These are phyloP conservation scores for Leptographium radiaticola DNA, from an alignment of 2,329 filamentous ascomycete species.

Conservation along the genomic window DNA sequence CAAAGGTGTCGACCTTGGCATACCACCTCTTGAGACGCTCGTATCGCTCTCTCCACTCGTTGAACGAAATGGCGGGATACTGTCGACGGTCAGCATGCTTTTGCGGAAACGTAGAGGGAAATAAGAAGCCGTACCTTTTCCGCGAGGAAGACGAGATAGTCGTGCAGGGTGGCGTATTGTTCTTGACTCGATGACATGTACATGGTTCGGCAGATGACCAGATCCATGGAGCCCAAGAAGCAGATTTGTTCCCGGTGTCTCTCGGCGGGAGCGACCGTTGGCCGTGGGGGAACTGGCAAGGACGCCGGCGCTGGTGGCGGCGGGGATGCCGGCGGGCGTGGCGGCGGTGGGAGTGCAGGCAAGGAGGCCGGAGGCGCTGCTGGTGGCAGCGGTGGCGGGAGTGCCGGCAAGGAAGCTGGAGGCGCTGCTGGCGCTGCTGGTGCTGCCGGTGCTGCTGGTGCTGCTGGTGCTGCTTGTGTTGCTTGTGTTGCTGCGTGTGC, in stretches of 20 bases:
- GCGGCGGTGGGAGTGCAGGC: too few species aligned
- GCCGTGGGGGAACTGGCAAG: not conserved
- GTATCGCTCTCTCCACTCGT: not conserved
- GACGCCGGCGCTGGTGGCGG: too few species aligned
- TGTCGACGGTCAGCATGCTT: too few species aligned
- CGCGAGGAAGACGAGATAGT: not conserved
- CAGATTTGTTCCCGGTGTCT: not conserved
- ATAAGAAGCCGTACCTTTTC: too few species aligned
- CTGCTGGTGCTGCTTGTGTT: too few species aligned
- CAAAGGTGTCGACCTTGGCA: not conserved
- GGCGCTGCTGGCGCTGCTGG: not conserved
- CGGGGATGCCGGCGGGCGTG: too few species aligned
- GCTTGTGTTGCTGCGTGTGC: too few species aligned
- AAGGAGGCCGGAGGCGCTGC: too few species aligned
- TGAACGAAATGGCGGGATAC: not conserved
- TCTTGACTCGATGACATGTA: not conserved
- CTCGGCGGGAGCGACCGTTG: not conserved
- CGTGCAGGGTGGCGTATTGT: not conserved
- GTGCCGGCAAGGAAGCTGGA: too few species aligned
- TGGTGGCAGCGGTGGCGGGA: too few species aligned
- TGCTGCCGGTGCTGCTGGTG: not conserved
- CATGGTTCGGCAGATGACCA: not conserved
- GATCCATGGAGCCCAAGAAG: not conserved
- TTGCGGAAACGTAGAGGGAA: not conserved
- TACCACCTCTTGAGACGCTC: not conserved